Percentiles rank a stretch among this genome's conserved stretches.
These are phyloP conservation scores for Cicer judaicum DNA, from an alignment of 306 rosid genomes.

Conservation along the genomic window DNA sequence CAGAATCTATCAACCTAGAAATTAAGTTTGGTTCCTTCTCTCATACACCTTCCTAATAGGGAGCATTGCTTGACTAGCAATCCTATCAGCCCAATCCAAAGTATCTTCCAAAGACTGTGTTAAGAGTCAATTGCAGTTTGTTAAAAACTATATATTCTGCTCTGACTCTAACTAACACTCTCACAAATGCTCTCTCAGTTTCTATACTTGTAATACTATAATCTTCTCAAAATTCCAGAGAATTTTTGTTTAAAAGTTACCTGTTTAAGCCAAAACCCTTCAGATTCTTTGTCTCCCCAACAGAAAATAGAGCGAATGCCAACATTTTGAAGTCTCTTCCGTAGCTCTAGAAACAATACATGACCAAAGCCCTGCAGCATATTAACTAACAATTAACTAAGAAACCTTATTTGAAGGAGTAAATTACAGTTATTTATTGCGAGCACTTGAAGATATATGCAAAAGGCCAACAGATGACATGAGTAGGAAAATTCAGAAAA, in stretches of 20 bases:
- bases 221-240: conserved; percentile 27
- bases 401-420: conserved; percentile 20
- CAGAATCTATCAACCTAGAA: too few species aligned
- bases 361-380: conserved; percentile 78
- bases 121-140: background rate
- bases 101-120: background rate
- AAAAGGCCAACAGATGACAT: conserved; percentile 16
- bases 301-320: conserved; percentile 80
- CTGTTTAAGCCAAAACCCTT: conserved; percentile 93
- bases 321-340: conserved; percentile 74
- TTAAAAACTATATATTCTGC: background rate
- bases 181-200: background rate
- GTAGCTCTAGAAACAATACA: conserved; percentile 65
- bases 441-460: conserved; percentile 3
- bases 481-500: conserved; percentile 36
- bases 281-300: conserved; percentile 96
- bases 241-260: conserved; percentile 47
- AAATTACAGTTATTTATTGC: conserved; percentile 8
- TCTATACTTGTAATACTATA: background rate
- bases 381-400: conserved; percentile 38
- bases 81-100: background rate
- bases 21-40: too few species aligned
- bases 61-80: too few species aligned
- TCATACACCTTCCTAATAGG: too few species aligned
- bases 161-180: background rate